These are phyloP conservation scores for Hebeloma cylindrosporum DNA, from an alignment of 768 basidiomycete genomes.

Conservation along the genomic window DNA sequence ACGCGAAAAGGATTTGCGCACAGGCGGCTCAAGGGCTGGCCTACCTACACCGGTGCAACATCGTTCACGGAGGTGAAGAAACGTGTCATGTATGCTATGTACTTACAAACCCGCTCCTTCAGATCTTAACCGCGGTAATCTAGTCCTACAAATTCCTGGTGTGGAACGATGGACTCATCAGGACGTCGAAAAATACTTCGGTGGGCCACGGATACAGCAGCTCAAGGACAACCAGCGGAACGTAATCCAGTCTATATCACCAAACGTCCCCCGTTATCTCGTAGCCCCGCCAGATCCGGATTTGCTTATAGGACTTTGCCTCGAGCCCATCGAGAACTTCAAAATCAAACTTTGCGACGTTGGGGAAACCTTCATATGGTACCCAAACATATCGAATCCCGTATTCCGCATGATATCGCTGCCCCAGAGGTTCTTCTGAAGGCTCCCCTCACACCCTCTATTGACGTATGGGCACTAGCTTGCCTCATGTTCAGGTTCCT, in stretches of 20 bases:
- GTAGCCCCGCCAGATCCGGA: neutral
- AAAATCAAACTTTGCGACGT: neutral
- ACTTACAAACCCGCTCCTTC: too few species aligned
- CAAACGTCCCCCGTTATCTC: neutral
- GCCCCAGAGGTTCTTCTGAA: neutral
- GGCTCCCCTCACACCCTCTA: neutral
- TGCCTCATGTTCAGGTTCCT: neutral
- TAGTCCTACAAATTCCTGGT: neutral
- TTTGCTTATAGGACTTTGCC: neutral
- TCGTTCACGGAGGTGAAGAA: too few species aligned
- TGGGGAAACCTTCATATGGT: neutral
- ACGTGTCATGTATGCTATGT: too few species aligned
- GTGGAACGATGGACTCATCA: neutral
- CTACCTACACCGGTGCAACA: too few species aligned
- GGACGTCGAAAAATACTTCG: neutral
- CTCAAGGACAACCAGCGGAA: too few species aligned
- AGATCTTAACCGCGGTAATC: neutral
- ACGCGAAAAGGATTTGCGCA: neutral
- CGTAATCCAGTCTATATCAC: neutral
- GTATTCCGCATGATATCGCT: neutral
- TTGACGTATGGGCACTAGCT: neutral
- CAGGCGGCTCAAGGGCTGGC: neutral
- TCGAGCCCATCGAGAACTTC: neutral
- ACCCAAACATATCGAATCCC: neutral
- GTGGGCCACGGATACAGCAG: neutral